Conservation (phyloP, 257 asterid species). For the Echium plantagineum region DNA sequence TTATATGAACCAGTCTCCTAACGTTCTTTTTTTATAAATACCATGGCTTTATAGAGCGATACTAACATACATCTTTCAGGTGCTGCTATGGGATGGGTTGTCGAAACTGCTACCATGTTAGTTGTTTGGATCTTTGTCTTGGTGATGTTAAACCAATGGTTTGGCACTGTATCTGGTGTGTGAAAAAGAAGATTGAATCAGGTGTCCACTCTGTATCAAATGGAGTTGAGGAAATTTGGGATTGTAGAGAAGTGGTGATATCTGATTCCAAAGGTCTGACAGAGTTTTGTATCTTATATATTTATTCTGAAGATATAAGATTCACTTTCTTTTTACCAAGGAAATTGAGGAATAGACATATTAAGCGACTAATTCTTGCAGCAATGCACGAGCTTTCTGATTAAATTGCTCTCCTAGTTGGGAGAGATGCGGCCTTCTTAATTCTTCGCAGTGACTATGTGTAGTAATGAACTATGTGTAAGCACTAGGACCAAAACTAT, state of each 20-base stretch:
- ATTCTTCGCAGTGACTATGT: neutral
- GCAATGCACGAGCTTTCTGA: too few species aligned
- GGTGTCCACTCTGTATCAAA: constrained; percentile 57
- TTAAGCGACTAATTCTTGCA: too few species aligned
- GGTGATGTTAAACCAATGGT: constrained; percentile 34
- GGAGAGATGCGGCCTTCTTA: too few species aligned
- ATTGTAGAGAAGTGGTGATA: constrained; percentile 47
- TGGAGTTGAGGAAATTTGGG: constrained; percentile 56
- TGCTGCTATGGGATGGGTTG: constrained; percentile 48
- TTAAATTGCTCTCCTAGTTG: neutral
- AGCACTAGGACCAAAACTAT: too few species aligned
- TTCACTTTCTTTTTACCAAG: too few species aligned
- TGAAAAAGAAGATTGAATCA: constrained; percentile 43
- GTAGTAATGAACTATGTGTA: too few species aligned
- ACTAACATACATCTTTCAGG: constrained; percentile 23
- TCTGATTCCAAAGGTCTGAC: constrained; percentile 43
- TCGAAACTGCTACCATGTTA: constrained; percentile 41
- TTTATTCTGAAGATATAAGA: too few species aligned
- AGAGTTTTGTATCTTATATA: constrained; percentile 1
- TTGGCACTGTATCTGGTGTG: constrained; percentile 65
- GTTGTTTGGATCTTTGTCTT: constrained; percentile 43
- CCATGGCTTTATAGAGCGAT: constrained; percentile 1
- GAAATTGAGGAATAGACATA: neutral
- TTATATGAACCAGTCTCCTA: too few species aligned
- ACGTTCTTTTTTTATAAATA: neutral